Conservation (phyloP, 2,329 filamentous ascomycete species). For the Apiospora rasikravindrae region DNA sequence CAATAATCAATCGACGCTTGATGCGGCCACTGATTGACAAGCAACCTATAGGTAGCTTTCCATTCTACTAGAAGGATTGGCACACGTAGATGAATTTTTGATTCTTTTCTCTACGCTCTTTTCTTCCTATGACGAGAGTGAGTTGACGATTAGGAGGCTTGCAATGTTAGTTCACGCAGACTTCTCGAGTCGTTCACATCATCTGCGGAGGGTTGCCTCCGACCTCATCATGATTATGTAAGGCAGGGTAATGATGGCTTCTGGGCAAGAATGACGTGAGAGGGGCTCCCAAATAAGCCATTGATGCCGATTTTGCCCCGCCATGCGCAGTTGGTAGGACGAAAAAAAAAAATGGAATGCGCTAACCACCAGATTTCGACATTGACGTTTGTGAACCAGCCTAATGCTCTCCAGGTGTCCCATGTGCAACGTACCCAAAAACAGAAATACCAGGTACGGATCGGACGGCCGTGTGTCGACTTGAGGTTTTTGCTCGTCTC, state of each 20-base stretch:
- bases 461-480: not conserved
- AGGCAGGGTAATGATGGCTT: not conserved
- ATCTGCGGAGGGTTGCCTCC: not conserved
- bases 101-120: not conserved
- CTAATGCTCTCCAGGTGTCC: not conserved
- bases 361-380: slow-evolving; percentile 3
- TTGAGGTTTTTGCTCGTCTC: too few species aligned
- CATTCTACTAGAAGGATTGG: not conserved
- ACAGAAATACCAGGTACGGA: not conserved
- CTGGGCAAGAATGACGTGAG: not conserved
- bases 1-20: too few species aligned
- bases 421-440: not conserved
- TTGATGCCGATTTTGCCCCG: not conserved
- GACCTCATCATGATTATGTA: not conserved
- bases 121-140: not conserved
- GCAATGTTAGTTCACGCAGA: not conserved
- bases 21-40: too few species aligned
- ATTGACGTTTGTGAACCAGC: not conserved
- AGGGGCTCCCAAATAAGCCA: not conserved
- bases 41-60: too few species aligned
- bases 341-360: not conserved
- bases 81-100: not conserved
- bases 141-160: not conserved
- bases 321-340: not conserved
- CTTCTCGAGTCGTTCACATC: not conserved